Base-by-base conservation (phyloP, 1,284 basidiomycete genomes). In the Leccinum pallidistipes region DNA sequence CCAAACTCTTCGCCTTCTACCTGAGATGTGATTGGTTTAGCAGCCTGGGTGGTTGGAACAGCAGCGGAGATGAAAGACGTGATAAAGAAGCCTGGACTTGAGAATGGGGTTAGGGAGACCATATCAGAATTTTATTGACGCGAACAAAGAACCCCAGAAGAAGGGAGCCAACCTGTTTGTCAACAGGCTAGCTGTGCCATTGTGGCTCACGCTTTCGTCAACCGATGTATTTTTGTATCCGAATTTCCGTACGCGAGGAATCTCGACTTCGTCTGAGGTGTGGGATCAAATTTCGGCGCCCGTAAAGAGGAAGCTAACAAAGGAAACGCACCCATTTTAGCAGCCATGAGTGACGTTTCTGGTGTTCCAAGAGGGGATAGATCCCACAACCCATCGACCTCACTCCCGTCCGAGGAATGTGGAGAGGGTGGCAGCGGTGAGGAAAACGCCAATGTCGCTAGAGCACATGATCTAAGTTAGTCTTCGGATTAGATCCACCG, bases 361-460 rank as follows among this genome's bases (percentile, higher is more conserved):
- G 74, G 70, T 0, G 64, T 69, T 40, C 64, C 66, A 55, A 66
- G 66, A 58, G 82, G 77, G 2, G 81, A 81, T 6, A 76, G 69
- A 31, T 78, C 65, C 69, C 83, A 80, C 24, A 84, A 64, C 55
- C 80, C 78, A 60, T 83, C 79, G 18, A 78, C 69, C 54, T 80
- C 74, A 59, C 79, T 80, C 1, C 71, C 65, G 32, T 67, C 69
- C 18, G 72, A 72, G 18, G 72, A 67, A 21, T 77, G 77, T 3
- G 76, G 74, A 7, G 75, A 74, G 21, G 73, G 70, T 34, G 77
- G 72, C 5, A 74, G 74, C 2, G 77, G 74, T 31, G 69, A 72
- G 27, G 72, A 76, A 61, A 70, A 72, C 58, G 66, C 56, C 55
- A 69, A 55, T 1, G 67, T 64, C 16, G 62, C 75, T 69, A 51